phyloP scores from a whole-genome alignment of 352 stramenopile genomes.

The Phytopythium chamaehyphon region DNA sequence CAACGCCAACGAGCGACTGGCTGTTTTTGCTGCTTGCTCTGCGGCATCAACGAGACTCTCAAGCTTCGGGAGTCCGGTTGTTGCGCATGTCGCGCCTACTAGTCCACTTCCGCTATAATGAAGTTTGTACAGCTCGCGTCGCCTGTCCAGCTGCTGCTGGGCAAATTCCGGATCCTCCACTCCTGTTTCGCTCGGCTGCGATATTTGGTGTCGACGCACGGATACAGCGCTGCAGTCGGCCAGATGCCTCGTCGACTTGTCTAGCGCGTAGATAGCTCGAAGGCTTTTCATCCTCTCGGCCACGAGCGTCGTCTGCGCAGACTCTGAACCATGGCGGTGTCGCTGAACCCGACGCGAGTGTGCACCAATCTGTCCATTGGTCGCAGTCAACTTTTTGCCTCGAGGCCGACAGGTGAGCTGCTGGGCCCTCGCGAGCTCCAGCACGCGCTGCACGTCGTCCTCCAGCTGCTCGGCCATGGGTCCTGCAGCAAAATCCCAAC shows the following conservation, averaged over 20 bases:
- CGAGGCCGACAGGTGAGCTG: slow-evolving; percentile 11
- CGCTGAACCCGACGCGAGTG: slow-evolving; percentile 8
- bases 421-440: slow-evolving; percentile 36
- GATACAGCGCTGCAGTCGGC: slow-evolving; percentile 17
- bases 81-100: slow-evolving; percentile 14
- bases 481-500: too few species aligned
- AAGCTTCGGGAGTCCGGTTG: slow-evolving; percentile 29
- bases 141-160: slow-evolving; percentile 28
- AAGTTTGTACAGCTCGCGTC: slow-evolving; percentile 39
- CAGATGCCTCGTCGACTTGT: slow-evolving; percentile 16
- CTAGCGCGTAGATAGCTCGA: slow-evolving; percentile 29
- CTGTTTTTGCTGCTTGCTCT: slow-evolving; percentile 19
- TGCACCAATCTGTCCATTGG: neutral
- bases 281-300: slow-evolving; percentile 25
- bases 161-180: slow-evolving; percentile 17
- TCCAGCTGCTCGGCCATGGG: slow-evolving; percentile 28
- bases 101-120: slow-evolving; percentile 40
- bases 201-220: slow-evolving; percentile 6
- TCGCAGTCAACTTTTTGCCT: neutral
- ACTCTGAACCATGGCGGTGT: slow-evolving; percentile 21
- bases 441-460: slow-evolving; percentile 52
- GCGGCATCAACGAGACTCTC: slow-evolving; percentile 55
- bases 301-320: slow-evolving; percentile 15
- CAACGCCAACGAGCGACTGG: slow-evolving; percentile 21
- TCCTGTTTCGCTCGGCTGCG: neutral